Evolutionary conservation across 345 rosid genomes (phyloP).

Genomic region (Gossypium raimondii): DNA sequence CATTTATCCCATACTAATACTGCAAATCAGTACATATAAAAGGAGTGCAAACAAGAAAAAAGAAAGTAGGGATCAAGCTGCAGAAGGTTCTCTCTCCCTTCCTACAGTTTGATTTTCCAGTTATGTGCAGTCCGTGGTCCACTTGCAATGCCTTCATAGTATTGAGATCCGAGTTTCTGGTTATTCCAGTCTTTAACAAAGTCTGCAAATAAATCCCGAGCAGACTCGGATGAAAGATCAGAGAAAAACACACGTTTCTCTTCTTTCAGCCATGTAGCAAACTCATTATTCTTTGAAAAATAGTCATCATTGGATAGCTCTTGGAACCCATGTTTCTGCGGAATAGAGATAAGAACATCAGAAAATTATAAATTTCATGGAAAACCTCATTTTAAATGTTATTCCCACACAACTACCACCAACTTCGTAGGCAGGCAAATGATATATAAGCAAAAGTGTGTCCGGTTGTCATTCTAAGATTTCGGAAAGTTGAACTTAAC

Average conservation of each 20-base stretch:
- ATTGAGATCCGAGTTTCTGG: slow-evolving; percentile 63
- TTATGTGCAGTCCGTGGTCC: slow-evolving; percentile 79
- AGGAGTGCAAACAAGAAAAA: background rate
- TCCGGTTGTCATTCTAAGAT: background rate
- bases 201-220: slow-evolving; percentile 52
- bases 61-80: background rate
- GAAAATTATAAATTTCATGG: background rate
- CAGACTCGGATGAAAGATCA: slow-evolving; percentile 76
- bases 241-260: slow-evolving; percentile 69
- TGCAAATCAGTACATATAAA: slow-evolving; percentile 5
- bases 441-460: background rate
- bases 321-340: slow-evolving; percentile 52
- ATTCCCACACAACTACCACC: background rate
- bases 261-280: slow-evolving; percentile 87
- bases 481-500: background rate
- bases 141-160: slow-evolving; percentile 72
- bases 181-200: slow-evolving; percentile 77
- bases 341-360: slow-evolving; percentile 9
- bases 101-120: slow-evolving; percentile 60
- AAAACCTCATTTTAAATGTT: background rate
- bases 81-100: background rate
- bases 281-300: slow-evolving; percentile 84
- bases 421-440: background rate
- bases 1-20: background rate
- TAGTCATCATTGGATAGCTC: slow-evolving; percentile 79